Percentiles rank a stretch among this genome's conserved stretches.
phyloP scores from a whole-genome alignment of 164 flowering plant genomes.

The Buxus sempervirens region DNA sequence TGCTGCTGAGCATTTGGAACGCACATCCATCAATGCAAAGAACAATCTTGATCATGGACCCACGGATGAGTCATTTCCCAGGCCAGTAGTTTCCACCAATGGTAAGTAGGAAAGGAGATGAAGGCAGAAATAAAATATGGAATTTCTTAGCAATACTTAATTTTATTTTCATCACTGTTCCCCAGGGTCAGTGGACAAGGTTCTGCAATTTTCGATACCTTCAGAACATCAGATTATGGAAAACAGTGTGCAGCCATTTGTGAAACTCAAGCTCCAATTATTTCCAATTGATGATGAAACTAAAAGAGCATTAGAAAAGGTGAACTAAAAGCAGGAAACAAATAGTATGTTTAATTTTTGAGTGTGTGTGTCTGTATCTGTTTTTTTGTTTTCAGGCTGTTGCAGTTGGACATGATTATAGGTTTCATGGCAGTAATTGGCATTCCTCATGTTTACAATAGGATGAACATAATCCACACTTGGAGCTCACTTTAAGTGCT shows the following conservation, averaged over 20 bases:
- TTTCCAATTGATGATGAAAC: conserved; percentile 92
- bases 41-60: conserved; percentile 29
- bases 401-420: not conserved
- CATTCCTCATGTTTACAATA: conserved; percentile 20
- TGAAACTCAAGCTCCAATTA: conserved; percentile 88
- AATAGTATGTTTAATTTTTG: no score
- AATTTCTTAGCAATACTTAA: not conserved
- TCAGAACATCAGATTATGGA: conserved; percentile 31
- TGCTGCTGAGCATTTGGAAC: conserved; percentile 98
- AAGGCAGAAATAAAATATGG: not conserved
- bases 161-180: conserved; percentile 13
- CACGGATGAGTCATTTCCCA: conserved; percentile 15
- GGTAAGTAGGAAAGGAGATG: conserved; percentile 19
- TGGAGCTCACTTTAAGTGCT: conserved; percentile 88
- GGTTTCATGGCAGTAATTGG: not conserved
- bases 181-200: conserved; percentile 34
- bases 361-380: no score
- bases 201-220: conserved; percentile 22
- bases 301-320: conserved; percentile 82
- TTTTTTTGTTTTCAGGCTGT: not conserved
- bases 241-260: conserved; percentile 27
- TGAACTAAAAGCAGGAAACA: conserved; percentile 22
- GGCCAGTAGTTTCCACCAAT: conserved; percentile 7
- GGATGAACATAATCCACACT: conserved; percentile 90
- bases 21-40: conserved; percentile 38